Conservation (phyloP, 345 rosid species). For the Aquilaria malaccensis region DNA sequence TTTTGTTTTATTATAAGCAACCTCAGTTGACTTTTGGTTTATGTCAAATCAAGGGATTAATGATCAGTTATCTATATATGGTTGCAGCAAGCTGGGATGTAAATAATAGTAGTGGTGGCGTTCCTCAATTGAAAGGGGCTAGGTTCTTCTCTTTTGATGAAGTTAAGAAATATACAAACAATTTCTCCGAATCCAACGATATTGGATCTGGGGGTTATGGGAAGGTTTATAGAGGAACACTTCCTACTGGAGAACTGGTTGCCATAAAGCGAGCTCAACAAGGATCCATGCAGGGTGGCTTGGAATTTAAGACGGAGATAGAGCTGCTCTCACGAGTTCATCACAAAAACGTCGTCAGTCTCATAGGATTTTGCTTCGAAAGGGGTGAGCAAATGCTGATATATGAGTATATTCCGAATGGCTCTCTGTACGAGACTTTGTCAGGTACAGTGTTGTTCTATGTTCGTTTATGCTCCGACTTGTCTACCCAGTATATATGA, state of each 20-base stretch:
- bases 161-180: slow-evolving; percentile 53
- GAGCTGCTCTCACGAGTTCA: slow-evolving; percentile 89
- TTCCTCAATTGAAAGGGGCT: slow-evolving; percentile 77
- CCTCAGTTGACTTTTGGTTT: neutral
- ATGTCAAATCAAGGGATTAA: slow-evolving; percentile 1
- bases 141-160: slow-evolving; percentile 71
- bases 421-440: slow-evolving; percentile 50
- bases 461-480: neutral
- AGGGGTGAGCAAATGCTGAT: slow-evolving; percentile 68
- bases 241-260: slow-evolving; percentile 43
- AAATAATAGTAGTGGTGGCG: slow-evolving; percentile 39
- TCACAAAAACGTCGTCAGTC: slow-evolving; percentile 70
- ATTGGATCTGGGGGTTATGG: slow-evolving; percentile 94
- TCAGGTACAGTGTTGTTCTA: slow-evolving; percentile 41
- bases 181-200: slow-evolving; percentile 61
- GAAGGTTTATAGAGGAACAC: slow-evolving; percentile 73
- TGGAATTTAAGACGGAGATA: slow-evolving; percentile 80
- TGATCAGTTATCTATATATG: neutral
- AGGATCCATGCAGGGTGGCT: slow-evolving; percentile 79
- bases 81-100: slow-evolving; percentile 67
- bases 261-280: slow-evolving; percentile 82
- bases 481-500: neutral
- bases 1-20: neutral
- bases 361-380: slow-evolving; percentile 70
- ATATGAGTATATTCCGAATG: slow-evolving; percentile 68